Percentiles rank a stretch among this genome's conserved stretches.
These are phyloP conservation scores for Cenchrus fungigraminus DNA, from an alignment of 176 grass and related monocot species.

Conservation along the genomic window DNA sequence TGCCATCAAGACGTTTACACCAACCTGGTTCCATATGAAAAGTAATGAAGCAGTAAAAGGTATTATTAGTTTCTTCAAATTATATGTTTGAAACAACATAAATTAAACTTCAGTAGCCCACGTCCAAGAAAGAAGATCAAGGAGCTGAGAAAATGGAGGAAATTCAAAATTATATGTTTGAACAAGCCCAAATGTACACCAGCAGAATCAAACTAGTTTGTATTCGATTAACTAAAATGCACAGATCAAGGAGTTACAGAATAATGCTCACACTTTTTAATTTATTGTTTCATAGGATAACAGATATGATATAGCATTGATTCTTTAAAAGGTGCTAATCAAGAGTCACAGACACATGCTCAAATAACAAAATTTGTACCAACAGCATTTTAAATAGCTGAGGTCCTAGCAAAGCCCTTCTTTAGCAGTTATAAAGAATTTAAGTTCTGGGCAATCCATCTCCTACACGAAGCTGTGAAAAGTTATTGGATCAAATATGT, in stretches of 20 bases:
- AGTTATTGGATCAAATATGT: conserved; percentile 15
- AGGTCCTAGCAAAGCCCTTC: background rate
- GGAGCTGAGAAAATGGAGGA: conserved; percentile 6
- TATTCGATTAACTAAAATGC: background rate
- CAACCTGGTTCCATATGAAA: conserved; percentile 73
- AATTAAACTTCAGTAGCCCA: conserved; percentile 7
- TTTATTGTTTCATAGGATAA: background rate
- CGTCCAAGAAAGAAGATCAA: background rate
- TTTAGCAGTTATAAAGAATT: background rate
- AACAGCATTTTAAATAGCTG: background rate
- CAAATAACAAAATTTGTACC: background rate
- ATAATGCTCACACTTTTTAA: background rate
- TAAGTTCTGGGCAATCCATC: conserved; percentile 3
- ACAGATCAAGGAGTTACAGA: background rate
- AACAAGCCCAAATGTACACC: background rate
- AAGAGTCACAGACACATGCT: background rate
- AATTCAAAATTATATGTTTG: conserved; percentile 1
- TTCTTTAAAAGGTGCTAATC: too few relatives aligned
- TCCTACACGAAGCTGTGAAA: background rate
- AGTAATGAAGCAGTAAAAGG: conserved; percentile 21
- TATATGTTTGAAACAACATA: conserved; percentile 31
- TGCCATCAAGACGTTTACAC: conserved; percentile 93
- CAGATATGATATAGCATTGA: too few relatives aligned
- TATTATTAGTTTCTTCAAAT: conserved; percentile 23
- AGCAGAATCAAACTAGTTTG: conserved; percentile 25